Conservation (phyloP, 768 basidiomycete genomes). For the Hericium rajendrae region DNA sequence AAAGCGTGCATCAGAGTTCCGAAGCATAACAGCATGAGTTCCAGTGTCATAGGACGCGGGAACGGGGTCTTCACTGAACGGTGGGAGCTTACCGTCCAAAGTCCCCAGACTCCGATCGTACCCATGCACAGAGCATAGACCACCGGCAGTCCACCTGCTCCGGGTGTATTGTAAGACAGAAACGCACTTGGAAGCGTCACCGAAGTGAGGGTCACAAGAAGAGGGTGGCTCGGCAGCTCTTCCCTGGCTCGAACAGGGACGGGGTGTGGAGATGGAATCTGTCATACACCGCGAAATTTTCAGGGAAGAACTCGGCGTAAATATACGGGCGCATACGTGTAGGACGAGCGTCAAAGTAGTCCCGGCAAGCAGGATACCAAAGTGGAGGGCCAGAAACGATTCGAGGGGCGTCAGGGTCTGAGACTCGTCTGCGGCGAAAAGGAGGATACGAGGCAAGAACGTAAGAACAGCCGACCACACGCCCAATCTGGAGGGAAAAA, state of each 20-base stretch:
- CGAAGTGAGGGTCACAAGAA: slow-evolving; percentile 50
- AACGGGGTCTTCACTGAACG: not conserved
- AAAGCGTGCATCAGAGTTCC: not conserved
- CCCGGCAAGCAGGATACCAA: slow-evolving; percentile 51
- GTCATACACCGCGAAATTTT: not conserved
- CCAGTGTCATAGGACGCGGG: not conserved
- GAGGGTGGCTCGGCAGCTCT: slow-evolving; percentile 41
- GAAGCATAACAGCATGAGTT: not conserved
- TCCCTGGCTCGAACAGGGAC: slow-evolving; percentile 20
- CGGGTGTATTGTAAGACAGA: slow-evolving; percentile 52
- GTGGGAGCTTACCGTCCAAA: slow-evolving; percentile 51
- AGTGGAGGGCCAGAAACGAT: slow-evolving; percentile 55
- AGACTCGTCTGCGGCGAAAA: slow-evolving; percentile 40
- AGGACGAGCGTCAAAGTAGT: slow-evolving; percentile 48
- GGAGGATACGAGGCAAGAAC: slow-evolving; percentile 52
- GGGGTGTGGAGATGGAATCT: slow-evolving; percentile 38
- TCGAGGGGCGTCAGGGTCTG: slow-evolving; percentile 56
- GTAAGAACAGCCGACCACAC: slow-evolving; percentile 21
- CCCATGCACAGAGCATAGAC: slow-evolving; percentile 40
- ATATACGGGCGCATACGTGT: slow-evolving; percentile 31
- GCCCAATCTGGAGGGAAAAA: slow-evolving; percentile 12
- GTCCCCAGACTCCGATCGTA: slow-evolving; percentile 52
- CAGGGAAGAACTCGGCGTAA: not conserved
- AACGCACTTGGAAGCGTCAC: slow-evolving; percentile 48
- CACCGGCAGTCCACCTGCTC: slow-evolving; percentile 47